These are phyloP conservation scores for Butyriboletus appendiculatus DNA, from an alignment of 1,284 basidiomycete species.

Conservation along the genomic window DNA sequence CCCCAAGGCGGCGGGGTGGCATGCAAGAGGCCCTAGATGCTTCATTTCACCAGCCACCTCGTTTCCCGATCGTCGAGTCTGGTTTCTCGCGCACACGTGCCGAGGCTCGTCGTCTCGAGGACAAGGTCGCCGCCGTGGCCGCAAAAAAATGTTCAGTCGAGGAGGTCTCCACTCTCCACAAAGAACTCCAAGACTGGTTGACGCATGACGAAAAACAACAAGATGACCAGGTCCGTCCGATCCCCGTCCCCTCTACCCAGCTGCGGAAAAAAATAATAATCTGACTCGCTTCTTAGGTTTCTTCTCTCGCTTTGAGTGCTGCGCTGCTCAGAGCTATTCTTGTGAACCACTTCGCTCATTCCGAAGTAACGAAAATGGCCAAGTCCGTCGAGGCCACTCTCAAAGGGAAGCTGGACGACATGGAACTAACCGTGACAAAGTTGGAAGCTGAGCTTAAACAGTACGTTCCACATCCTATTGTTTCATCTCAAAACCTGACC, in stretches of 20 bases:
- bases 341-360: conserved; percentile 75
- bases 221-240: conserved; percentile 53
- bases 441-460: conserved; percentile 69
- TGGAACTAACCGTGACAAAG: conserved; percentile 56
- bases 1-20: conserved; percentile 53
- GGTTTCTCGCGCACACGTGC: conserved; percentile 45
- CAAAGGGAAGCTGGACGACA: conserved; percentile 62
- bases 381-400: conserved; percentile 60
- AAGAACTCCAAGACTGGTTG: conserved; percentile 74
- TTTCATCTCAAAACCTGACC: conserved; percentile 23
- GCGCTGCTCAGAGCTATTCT: conserved; percentile 76
- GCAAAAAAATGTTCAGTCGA: conserved; percentile 84
- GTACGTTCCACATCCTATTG: conserved; percentile 43
- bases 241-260: conserved; percentile 36
- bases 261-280: conserved; percentile 20
- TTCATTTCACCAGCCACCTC: conserved; percentile 47
- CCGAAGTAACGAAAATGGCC: conserved; percentile 65
- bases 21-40: conserved; percentile 51
- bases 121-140: conserved; percentile 73
- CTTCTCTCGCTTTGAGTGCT: conserved; percentile 64
- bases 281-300: conserved; percentile 41
- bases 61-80: conserved; percentile 40
- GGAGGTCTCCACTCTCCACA: conserved; percentile 71
- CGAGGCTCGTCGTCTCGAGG: conserved; percentile 68
- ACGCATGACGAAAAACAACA: conserved; percentile 51